Base-by-base conservation (phyloP, 768 basidiomycete species). In the Serendipita vermifera region DNA sequence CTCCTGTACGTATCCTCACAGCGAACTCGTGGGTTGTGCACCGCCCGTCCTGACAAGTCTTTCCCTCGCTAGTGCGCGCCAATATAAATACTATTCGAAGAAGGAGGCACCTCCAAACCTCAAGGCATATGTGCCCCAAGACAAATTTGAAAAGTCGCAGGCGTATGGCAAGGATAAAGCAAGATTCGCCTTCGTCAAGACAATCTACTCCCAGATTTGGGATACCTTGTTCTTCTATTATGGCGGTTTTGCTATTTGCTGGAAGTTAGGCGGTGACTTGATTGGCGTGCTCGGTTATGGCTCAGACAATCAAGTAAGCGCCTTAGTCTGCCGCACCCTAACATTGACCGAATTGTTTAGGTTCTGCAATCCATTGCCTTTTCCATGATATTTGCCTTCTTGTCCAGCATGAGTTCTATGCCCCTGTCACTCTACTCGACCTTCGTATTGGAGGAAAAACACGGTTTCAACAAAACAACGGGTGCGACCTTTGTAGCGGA, bases 401-500 rank as follows among this genome's bases (percentile, higher is more conserved):
- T 81, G 36, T 83, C 84, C 2, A 76, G 81, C 0, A 66, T 87
- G 27, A 81, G 89, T 2, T 72, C 77, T 5, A 72, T 92, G 9
- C 91, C 94, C 17, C 71, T 90, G 38, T 80, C 78, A 31, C 73
- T 83, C 22, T 97, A 96, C 71, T 77, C 81, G 59, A 96, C 90
- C 2, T 99, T 99, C 65, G 85, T 92, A 3, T 75, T 98, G 35
- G 96, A 98, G 70, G 85, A 94, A 66, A 85, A 83, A 61, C 90
- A 96, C 61, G 93, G 93, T 0, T 98, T 97, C 76, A 99, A 98
- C 77, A 96, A 98, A 71, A 92, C 82, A 3, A 88, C 91, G 0
- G 78, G 80, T 1, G 62, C 63, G 14, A 71, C 93, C 3, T 98
- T 88, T 68, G 66, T 91, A 54, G 70, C 75, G 2, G 94, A 99